These are phyloP conservation scores for Botrytis porri DNA, from an alignment of 2,329 filamentous ascomycete genomes.

Conservation along the genomic window DNA sequence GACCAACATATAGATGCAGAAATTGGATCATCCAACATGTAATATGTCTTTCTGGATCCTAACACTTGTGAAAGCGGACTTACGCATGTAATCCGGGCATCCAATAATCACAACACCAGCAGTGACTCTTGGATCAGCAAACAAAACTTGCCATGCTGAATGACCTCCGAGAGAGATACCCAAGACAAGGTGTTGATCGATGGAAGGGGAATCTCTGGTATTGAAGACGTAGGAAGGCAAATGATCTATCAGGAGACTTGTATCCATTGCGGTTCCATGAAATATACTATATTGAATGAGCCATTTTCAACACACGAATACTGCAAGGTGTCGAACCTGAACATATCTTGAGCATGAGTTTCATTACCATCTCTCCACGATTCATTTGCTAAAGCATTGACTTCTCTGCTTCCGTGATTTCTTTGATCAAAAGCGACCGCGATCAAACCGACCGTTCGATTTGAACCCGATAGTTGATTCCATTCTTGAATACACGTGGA, in stretches of 20 bases:
- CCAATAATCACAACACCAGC: conserved; percentile 79
- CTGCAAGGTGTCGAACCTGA: conserved; percentile 41
- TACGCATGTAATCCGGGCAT: conserved; percentile 80
- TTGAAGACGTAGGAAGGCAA: conserved; percentile 72
- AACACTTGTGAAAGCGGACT: conserved; percentile 30
- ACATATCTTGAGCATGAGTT: conserved; percentile 89
- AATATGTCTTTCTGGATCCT: too few relatives aligned
- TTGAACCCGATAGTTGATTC: conserved; percentile 47
- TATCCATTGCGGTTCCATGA: conserved; percentile 71
- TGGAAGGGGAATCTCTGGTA: conserved; percentile 41
- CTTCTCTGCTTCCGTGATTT: conserved; percentile 77
- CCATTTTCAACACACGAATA: background rate
- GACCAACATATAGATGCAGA: background rate
- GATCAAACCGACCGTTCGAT: conserved; percentile 54
- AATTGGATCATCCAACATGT: background rate
- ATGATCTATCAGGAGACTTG: conserved; percentile 71
- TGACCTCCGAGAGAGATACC: conserved; percentile 88
- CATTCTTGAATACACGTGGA: conserved; percentile 65
- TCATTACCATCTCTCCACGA: conserved; percentile 72
- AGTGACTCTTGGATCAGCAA: conserved; percentile 75
- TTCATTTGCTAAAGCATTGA: conserved; percentile 67
- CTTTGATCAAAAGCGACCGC: conserved; percentile 87
- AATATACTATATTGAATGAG: conserved; percentile 54
- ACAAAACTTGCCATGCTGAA: conserved; percentile 77
- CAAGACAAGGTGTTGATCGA: conserved; percentile 68